Base-by-base conservation (phyloP, 2,329 filamentous ascomycete genomes). In the Botrytis fabae region DNA sequence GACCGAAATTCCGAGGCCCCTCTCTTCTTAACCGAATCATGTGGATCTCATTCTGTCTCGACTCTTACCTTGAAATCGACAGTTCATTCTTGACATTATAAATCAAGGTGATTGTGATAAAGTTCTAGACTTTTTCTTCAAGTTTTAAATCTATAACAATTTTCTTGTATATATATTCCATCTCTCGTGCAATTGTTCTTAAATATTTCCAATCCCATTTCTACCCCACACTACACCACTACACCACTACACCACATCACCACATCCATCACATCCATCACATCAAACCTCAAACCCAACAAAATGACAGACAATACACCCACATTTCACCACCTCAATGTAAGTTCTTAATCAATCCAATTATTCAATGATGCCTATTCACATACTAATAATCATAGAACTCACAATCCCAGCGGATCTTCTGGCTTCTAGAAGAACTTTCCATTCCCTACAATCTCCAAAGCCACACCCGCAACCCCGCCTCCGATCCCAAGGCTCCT, bases 391-490 rank as follows among this genome's bases (percentile, higher is more conserved):
- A 8, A 46, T 2, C 32, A 86, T 85, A 91, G 75, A 83, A 88
- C 76, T 92, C 90, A 63, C 88, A 91, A 76, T 86, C 89, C 35
- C 90, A 92, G 78, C 87, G 90, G 48, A 88, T 92, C 73, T 82
- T 92, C 70, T 92, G 90, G 90, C 86, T 92, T 10, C 85, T 92
- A 63, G 89, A 92, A 81, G 90, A 91, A 79, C 86, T 91, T 75
- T 86, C 91, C 65, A 83, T 97, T 63, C 86, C 91, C 44, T 97
- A 97, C 83, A 89, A 94, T 75, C 84, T 97, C 74, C 89, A 91
- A 54, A 96, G 95, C 82, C 93, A 93, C 82, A 48, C 65, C 12
- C 91, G 95, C 71, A 82, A 85, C 76, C 84, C 83, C 74, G 78
- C 84, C 71, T 86, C 90, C 74, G 87, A 85, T 79, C 72, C 74